phyloP scores from a whole-genome alignment of 257 asterid genomes.

The Apocynum venetum region DNA sequence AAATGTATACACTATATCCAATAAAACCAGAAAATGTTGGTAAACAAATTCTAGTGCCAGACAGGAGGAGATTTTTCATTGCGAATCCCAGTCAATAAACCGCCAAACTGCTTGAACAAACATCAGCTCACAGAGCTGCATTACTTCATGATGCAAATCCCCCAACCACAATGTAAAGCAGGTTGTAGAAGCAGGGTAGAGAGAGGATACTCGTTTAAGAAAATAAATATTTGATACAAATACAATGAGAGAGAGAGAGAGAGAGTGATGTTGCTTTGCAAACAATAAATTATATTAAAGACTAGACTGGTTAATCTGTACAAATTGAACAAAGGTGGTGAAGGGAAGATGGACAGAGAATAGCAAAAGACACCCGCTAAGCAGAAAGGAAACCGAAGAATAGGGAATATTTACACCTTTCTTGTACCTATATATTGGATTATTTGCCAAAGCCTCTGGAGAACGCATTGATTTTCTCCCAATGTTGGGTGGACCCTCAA shows the following conservation, averaged over 20 bases:
- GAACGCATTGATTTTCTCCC: conserved; percentile 29
- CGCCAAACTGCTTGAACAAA: not conserved
- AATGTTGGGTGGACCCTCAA: conserved; percentile 26
- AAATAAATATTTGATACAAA: not conserved
- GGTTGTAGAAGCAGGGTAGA: not conserved
- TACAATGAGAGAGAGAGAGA: not conserved
- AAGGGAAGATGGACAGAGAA: conserved; percentile 3
- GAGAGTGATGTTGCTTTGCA: not conserved
- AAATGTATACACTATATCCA: too few relatives aligned
- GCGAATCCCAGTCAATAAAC: not conserved
- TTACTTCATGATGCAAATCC: not conserved
- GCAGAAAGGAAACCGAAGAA: conserved; percentile 18
- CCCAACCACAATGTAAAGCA: not conserved
- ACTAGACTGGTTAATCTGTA: conserved; percentile 40
- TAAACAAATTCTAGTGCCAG: not conserved
- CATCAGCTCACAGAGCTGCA: not conserved
- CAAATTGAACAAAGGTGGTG: conserved; percentile 39
- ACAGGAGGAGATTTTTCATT: not conserved
- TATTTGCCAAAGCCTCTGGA: conserved; percentile 68
- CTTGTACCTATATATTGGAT: conserved; percentile 60
- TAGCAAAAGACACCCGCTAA: conserved; percentile 23
- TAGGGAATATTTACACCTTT: conserved; percentile 59
- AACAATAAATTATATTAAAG: conserved; percentile 37
- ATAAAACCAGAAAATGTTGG: not conserved
- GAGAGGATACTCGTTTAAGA: not conserved